phyloP scores from a whole-genome alignment of 2,329 filamentous ascomycete genomes.

The Rutstroemia sp. region DNA sequence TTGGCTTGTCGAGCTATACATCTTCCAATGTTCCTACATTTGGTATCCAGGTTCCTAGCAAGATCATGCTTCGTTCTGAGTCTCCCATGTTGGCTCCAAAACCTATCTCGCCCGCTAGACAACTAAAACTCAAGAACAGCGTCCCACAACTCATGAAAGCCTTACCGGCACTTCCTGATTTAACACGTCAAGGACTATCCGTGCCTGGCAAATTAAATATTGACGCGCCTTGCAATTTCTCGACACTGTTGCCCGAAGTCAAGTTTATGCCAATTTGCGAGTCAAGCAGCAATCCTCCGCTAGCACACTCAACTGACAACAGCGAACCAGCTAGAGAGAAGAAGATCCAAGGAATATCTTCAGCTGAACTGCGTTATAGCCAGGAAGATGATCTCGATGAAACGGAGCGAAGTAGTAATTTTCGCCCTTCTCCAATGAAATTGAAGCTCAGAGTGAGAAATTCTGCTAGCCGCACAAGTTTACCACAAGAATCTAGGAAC shows the following conservation, averaged over 20 bases:
- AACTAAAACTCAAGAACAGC: constrained; percentile 29
- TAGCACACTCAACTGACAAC: neutral
- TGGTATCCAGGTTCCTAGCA: constrained; percentile 18
- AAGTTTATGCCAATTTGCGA: neutral
- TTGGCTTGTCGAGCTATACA: neutral
- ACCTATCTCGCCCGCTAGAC: constrained; percentile 29
- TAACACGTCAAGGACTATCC: constrained; percentile 3
- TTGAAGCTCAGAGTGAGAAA: constrained; percentile 16
- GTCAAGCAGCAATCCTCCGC: neutral
- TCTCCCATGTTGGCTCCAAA: constrained; percentile 29
- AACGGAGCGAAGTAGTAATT: neutral
- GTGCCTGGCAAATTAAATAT: constrained; percentile 3
- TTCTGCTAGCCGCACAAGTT: constrained; percentile 12
- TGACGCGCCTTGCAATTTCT: constrained; percentile 12
- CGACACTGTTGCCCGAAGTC: constrained; percentile 1
- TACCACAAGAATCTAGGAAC: constrained; percentile 14
- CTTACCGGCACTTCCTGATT: constrained; percentile 25
- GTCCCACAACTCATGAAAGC: constrained; percentile 30
- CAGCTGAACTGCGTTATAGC: neutral
- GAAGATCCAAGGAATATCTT: neutral
- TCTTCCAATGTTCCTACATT: constrained; percentile 14
- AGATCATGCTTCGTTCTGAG: constrained; percentile 18
- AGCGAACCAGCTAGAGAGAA: neutral
- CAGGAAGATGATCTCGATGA: neutral
- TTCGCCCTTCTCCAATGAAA: constrained; percentile 13